These are phyloP conservation scores for Chalciporus chontae DNA, from an alignment of 768 basidiomycete genomes.

Conservation along the genomic window DNA sequence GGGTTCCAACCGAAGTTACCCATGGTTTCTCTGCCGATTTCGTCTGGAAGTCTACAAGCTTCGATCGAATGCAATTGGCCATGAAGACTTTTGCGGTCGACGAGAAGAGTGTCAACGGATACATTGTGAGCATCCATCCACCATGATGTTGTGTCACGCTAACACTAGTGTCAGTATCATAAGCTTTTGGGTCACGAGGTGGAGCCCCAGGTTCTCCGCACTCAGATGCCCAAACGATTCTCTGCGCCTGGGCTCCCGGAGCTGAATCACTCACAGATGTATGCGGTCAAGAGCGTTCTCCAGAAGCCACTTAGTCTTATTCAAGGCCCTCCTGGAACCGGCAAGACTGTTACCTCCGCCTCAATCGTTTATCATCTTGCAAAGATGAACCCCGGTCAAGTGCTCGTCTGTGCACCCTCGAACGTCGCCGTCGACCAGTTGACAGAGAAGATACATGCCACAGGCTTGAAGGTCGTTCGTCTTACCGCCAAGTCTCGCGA, in stretches of 20 bases:
- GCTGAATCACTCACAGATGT: conserved; percentile 99
- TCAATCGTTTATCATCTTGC: conserved; percentile 98
- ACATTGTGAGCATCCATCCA: conserved; percentile 66
- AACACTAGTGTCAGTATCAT: conserved; percentile 68
- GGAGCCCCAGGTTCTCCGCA: conserved; percentile 86
- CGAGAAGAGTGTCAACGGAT: conserved; percentile 98
- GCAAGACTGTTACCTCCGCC: conserved; percentile 98
- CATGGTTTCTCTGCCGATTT: conserved; percentile 98
- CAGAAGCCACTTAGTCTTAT: conserved; percentile 98
- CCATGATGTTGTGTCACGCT: conserved; percentile 1
- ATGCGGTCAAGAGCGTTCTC: conserved; percentile 96
- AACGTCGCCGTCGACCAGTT: conserved; percentile 99
- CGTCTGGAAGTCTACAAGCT: conserved; percentile 99
- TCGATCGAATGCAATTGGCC: conserved; percentile 98
- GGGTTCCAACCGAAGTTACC: conserved; percentile 90
- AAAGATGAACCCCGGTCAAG: conserved; percentile 99
- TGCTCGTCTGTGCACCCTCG: conserved; percentile 97
- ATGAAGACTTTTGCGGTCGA: conserved; percentile 99
- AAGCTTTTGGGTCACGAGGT: conserved; percentile 97
- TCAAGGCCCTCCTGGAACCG: conserved; percentile 97
- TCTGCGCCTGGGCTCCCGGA: conserved; percentile 97
- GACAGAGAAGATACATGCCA: conserved; percentile 98
- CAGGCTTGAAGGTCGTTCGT: conserved; percentile 97
- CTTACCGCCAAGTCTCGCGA: conserved; percentile 98
- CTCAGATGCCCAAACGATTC: conserved; percentile 95